Evolutionary conservation across 2,329 filamentous ascomycete genomes (phyloP).

Genomic region (Leptographium galeiforme): DNA sequence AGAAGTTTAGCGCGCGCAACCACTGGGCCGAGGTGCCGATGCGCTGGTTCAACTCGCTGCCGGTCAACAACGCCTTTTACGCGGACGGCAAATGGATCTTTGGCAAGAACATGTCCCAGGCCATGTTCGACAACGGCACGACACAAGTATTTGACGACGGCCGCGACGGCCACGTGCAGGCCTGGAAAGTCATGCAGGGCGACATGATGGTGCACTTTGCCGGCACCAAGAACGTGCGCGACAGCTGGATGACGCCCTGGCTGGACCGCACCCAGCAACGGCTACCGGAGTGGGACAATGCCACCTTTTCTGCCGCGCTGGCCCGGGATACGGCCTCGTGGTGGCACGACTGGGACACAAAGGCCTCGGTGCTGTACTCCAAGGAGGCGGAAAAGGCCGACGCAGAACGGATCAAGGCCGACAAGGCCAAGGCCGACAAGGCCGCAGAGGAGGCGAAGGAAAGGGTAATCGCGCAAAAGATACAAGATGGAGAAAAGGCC

Average conservation of each 20-base stretch:
- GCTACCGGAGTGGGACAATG: conserved; percentile 18
- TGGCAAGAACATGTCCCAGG: conserved; percentile 14
- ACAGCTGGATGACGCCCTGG: conserved; percentile 20
- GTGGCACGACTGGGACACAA: conserved; percentile 12
- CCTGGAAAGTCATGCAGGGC: conserved; percentile 20
- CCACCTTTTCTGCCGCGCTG: conserved; percentile 10
- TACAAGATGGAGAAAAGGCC: background rate
- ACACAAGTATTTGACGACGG: conserved; percentile 16
- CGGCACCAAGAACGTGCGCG: conserved; percentile 16
- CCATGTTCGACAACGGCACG: conserved; percentile 17
- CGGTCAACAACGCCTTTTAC: conserved; percentile 19
- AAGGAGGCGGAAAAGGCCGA: background rate
- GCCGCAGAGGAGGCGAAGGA: background rate
- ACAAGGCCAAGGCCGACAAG: background rate
- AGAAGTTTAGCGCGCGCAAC: conserved; percentile 12
- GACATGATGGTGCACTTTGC: conserved; percentile 19
- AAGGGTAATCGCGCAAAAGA: background rate
- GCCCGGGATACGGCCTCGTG: conserved; percentile 10
- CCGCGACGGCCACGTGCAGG: conserved; percentile 12
- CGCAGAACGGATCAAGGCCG: no score
- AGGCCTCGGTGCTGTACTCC: background rate
- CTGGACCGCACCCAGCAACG: conserved; percentile 15
- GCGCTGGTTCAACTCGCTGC: conserved; percentile 20
- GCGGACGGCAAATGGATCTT: conserved; percentile 17
- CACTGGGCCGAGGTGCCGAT: conserved; percentile 19